phyloP scores from a whole-genome alignment of 192 early-diverging fungal species.

The Mortierella hygrophila region DNA sequence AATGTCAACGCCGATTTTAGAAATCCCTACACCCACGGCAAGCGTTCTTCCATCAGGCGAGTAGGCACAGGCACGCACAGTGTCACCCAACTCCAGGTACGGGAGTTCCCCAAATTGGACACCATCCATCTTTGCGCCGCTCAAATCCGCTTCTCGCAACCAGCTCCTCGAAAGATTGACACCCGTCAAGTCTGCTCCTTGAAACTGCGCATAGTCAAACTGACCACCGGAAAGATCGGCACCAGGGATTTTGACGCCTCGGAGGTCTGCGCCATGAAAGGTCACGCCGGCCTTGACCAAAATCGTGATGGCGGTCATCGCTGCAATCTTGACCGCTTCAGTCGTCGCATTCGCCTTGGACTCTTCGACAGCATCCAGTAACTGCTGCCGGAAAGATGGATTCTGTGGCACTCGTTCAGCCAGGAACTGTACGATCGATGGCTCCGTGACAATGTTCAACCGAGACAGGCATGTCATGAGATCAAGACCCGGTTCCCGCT shows the following conservation, averaged over 20 bases:
- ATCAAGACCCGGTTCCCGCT: too few species aligned
- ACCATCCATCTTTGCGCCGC: background rate
- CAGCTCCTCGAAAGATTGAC: background rate
- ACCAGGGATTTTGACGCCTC: constrained; percentile 12
- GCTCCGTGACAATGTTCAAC: background rate
- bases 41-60: constrained; percentile 1
- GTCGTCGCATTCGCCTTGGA: constrained; percentile 1
- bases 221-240: constrained; percentile 13
- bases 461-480: too few species aligned
- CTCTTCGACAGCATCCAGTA: background rate
- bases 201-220: constrained; percentile 9
- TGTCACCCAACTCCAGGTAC: background rate
- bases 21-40: background rate
- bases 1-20: background rate
- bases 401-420: background rate
- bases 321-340: too few species aligned
- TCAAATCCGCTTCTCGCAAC: constrained; percentile 10
- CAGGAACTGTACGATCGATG: background rate
- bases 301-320: background rate
- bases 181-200: constrained; percentile 8
- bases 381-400: too few species aligned
- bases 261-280: constrained; percentile 13
- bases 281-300: background rate
- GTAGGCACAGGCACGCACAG: background rate
- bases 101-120: constrained; percentile 13